Evolutionary conservation across 768 basidiomycete species (phyloP), one percentile per base, ranked within the genome.

Genomic region (Psilocybe cubensis): DNA sequence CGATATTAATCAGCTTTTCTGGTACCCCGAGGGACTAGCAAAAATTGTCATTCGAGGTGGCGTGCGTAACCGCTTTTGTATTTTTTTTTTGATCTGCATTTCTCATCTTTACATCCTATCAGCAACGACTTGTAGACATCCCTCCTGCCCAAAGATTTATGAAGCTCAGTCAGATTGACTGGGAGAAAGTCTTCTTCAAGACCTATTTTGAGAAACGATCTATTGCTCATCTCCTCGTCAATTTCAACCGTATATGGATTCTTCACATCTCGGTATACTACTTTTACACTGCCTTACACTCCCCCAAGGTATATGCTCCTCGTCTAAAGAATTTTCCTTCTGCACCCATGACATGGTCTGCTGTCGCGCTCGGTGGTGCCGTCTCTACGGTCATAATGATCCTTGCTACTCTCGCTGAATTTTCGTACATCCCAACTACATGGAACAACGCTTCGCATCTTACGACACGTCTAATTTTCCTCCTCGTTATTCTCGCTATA

Each of bases 171-270:
- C 86, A 90, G 60, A 84, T 99, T 53, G 93, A 97, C 52, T 99
- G 97, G 97, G 87, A 85, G 67, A 83, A 85, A 48, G 94, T 94
- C 41, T 98, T 98, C 77, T 98, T 98, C 86, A 99, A 99, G 80
- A 99, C 97, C 5, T 99, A 96, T 76, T 93, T 86, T 63, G 97
- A 99, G 76, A 95, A 96, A 70, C 94, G 97, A 20, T 97, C 96
- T 40, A 83, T 82, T 57, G 87, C 89, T 12, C 97, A 99, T 74
- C 84, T 98, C 33, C 83, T 98, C 61, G 94, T 98, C 81, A 98
- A 99, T 76, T 99, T 99, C 79, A 99, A 99, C 74, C 94, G 97
- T 38, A 83, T 99, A 68, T 99, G 97, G 97, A 94, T 99, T 66
- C 80, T 96, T 55, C 97, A 99, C 69, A 80, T 99, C 57, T 83